A percentile compares a stretch with the other conserved stretches of the same genome.
Evolutionary conservation across 2,329 filamentous ascomycete genomes (phyloP).

Genomic region (Decorospora gaudefroyi): DNA sequence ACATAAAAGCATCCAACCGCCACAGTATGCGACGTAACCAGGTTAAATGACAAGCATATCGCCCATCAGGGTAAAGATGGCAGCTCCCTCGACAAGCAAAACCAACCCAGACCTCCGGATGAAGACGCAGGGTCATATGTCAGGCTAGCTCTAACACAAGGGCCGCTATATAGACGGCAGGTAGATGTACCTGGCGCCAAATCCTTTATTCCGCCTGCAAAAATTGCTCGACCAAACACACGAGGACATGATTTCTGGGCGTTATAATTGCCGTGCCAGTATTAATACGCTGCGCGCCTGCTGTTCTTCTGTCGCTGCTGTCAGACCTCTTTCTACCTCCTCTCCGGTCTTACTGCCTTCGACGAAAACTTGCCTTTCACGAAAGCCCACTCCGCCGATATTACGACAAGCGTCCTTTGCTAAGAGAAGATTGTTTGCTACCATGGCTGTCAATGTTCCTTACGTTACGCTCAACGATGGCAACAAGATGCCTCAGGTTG

Average conservation of each 20-base stretch:
- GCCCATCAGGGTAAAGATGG: slow-evolving; percentile 23
- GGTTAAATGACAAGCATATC: slow-evolving; percentile 28
- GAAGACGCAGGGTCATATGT: slow-evolving; percentile 30
- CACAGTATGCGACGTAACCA: slow-evolving; percentile 16
- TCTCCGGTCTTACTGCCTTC: slow-evolving; percentile 13
- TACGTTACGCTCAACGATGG: slow-evolving; percentile 43
- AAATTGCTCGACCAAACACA: slow-evolving; percentile 4
- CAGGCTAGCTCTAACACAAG: slow-evolving; percentile 26
- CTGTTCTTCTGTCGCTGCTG: slow-evolving; percentile 14
- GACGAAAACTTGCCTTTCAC: slow-evolving; percentile 10
- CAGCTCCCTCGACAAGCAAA: slow-evolving; percentile 6
- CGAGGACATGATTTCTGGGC: slow-evolving; percentile 26
- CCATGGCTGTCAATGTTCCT: slow-evolving; percentile 36
- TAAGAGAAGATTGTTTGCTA: slow-evolving; percentile 25
- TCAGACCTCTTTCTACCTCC: slow-evolving; percentile 13
- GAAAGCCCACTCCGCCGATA: slow-evolving; percentile 6
- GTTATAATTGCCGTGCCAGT: slow-evolving; percentile 23
- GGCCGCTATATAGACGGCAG: slow-evolving; percentile 32
- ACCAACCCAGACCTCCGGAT: slow-evolving; percentile 24
- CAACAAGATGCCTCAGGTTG: slow-evolving; percentile 46
- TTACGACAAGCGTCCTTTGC: slow-evolving; percentile 5
- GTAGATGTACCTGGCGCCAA: slow-evolving; percentile 18
- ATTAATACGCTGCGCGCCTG: slow-evolving; percentile 30
- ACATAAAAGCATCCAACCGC: slow-evolving; percentile 3
- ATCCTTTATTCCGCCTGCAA: slow-evolving; percentile 22